A percentile compares a stretch with the other conserved stretches of the same genome.
Evolutionary conservation across 208 protist genomes (phyloP).

Genomic region (Leishmania braziliensis): DNA sequence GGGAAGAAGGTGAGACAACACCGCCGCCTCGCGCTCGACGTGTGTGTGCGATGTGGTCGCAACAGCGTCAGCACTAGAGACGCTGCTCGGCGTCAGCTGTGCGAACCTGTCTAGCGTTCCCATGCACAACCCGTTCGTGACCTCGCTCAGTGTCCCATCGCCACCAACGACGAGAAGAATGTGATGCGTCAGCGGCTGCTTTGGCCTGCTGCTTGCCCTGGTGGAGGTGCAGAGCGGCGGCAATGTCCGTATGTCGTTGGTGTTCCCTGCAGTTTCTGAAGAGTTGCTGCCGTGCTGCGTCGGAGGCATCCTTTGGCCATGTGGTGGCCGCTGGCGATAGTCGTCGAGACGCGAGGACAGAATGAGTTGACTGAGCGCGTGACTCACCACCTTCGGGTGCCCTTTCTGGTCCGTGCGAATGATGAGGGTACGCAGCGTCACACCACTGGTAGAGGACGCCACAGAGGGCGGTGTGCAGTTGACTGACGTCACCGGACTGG

Average conservation of each 20-base stretch:
- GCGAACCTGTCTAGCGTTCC: constrained; percentile 43
- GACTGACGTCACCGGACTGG: neutral
- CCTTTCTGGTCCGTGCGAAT: constrained; percentile 22
- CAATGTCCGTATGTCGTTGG: no score
- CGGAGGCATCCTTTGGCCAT: neutral
- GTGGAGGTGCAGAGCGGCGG: neutral
- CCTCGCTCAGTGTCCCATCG: constrained; percentile 83
- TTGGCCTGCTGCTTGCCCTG: neutral
- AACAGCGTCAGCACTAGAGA: neutral
- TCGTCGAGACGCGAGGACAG: constrained; percentile 13
- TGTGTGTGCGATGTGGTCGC: constrained; percentile 34
- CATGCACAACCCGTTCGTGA: constrained; percentile 70
- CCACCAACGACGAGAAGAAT: constrained; percentile 70
- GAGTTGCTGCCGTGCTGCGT: neutral
- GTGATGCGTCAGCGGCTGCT: constrained; percentile 11
- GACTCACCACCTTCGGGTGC: constrained; percentile 17
- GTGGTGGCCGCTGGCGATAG: neutral
- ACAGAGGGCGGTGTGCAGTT: neutral
- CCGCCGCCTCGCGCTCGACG: constrained; percentile 47
- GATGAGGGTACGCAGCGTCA: constrained; percentile 14
- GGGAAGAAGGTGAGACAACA: constrained; percentile 67
- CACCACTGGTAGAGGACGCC: neutral
- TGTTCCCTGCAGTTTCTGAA: neutral
- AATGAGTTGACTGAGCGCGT: constrained; percentile 24
- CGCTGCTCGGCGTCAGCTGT: neutral